phyloP scores from a whole-genome alignment of 805 yeast species.

The Metschnikowia sp. region DNA sequence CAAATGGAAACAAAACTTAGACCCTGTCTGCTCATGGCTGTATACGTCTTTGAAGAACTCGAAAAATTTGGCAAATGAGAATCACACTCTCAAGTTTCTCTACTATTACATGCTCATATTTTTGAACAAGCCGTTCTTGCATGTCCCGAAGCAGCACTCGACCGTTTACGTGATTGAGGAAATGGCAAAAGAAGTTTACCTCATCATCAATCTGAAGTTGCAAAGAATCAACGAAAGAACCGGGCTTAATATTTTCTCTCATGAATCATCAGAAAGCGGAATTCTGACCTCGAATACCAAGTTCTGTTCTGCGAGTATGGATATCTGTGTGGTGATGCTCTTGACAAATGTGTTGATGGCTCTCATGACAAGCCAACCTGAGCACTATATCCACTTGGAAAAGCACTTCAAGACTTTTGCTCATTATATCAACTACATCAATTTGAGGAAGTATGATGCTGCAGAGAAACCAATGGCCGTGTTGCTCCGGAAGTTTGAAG shows the following conservation, averaged over 20 bases:
- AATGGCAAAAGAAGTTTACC: conserved; percentile 15
- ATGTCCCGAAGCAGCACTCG: conserved; percentile 17
- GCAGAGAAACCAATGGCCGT: conserved; percentile 12
- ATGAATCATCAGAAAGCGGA: background rate
- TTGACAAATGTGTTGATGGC: conserved; percentile 14
- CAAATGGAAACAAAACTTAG: conserved; percentile 16
- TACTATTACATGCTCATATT: conserved; percentile 16
- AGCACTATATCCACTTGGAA: conserved; percentile 17
- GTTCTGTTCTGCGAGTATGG: conserved; percentile 15
- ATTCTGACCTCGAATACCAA: background rate
- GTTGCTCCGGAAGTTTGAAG: conserved; percentile 9
- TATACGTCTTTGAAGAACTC: conserved; percentile 12
- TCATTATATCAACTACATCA: conserved; percentile 8
- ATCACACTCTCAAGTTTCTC: conserved; percentile 16
- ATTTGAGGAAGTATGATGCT: conserved; percentile 18
- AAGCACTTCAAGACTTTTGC: conserved; percentile 16
- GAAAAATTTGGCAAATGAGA: conserved; percentile 11
- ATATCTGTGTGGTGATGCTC: conserved; percentile 15
- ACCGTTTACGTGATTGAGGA: conserved; percentile 17
- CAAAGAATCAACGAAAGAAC: conserved; percentile 8
- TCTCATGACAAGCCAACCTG: conserved; percentile 16
- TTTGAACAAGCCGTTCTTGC: conserved; percentile 19
- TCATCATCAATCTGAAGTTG: conserved; percentile 13
- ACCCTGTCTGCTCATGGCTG: conserved; percentile 17
- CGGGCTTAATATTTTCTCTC: background rate